Percentiles rank a stretch among this genome's conserved stretches.
These are phyloP conservation scores for Saxispiralis lemnorum DNA, from an alignment of 495 filamentous ascomycete genomes.

Conservation along the genomic window DNA sequence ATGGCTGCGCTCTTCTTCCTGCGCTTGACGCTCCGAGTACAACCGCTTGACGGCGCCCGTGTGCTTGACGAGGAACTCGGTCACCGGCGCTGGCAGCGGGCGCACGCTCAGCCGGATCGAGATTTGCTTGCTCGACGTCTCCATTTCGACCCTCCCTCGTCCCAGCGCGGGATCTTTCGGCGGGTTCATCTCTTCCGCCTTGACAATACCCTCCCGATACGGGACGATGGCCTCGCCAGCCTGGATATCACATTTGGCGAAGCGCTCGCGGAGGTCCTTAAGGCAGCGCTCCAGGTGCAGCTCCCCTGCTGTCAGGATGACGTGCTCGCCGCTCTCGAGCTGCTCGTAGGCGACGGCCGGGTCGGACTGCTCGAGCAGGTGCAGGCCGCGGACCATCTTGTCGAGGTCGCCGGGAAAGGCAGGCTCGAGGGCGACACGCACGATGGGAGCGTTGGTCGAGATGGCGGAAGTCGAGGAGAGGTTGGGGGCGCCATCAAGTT, in stretches of 20 bases:
- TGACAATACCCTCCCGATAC: slow-evolving; percentile 81
- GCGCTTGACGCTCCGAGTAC: slow-evolving; percentile 45
- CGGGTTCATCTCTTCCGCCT: slow-evolving; percentile 74
- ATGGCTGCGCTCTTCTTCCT: slow-evolving; percentile 23
- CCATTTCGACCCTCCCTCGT: slow-evolving; percentile 57
- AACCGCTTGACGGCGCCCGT: slow-evolving; percentile 58
- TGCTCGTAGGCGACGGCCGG: slow-evolving; percentile 93
- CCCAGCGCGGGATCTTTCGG: slow-evolving; percentile 73
- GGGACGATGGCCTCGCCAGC: slow-evolving; percentile 87
- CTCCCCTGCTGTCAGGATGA: slow-evolving; percentile 85
- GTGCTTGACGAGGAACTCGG: slow-evolving; percentile 71
- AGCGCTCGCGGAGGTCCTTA: slow-evolving; percentile 83
- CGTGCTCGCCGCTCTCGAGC: slow-evolving; percentile 83
- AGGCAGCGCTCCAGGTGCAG: slow-evolving; percentile 86
- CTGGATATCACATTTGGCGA: slow-evolving; percentile 89
- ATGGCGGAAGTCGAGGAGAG: slow-evolving; percentile 68
- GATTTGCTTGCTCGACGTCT: slow-evolving; percentile 71
- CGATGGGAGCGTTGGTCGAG: slow-evolving; percentile 55
- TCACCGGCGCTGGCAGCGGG: slow-evolving; percentile 62
- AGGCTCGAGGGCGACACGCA: slow-evolving; percentile 85
- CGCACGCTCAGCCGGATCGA: slow-evolving; percentile 60
- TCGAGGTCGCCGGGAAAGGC: slow-evolving; percentile 70
- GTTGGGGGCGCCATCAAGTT: slow-evolving; percentile 77
- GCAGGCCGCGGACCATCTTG: slow-evolving; percentile 81
- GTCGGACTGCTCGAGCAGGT: slow-evolving; percentile 82